phyloP scores from a whole-genome alignment of 148 eudicot genomes.

The Pharnaceum exiguum region DNA sequence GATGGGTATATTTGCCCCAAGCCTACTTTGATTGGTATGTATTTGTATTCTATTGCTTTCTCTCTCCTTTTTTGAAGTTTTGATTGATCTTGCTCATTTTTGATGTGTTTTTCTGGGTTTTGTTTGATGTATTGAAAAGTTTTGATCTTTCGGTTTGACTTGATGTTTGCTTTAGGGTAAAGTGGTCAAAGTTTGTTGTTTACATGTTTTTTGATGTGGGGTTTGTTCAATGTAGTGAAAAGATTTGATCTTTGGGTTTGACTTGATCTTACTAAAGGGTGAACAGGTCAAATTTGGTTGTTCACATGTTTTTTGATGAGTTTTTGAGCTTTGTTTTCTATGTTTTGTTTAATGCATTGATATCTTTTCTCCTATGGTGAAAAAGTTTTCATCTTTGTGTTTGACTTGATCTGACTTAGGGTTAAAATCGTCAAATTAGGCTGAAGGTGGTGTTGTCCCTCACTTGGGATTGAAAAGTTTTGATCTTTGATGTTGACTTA shows the following conservation, averaged over 20 bases:
- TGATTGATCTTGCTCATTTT: background rate
- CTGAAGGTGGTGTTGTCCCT: background rate
- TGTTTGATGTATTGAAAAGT: no score
- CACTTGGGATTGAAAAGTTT: background rate
- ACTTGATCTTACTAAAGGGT: no score
- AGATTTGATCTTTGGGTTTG: background rate
- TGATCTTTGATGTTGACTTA: background rate
- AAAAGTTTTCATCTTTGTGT: background rate
- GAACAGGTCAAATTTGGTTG: no score
- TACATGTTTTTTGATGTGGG: no score
- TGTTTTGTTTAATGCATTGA: no score
- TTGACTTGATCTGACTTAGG: background rate
- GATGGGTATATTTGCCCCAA: conserved; percentile 24
- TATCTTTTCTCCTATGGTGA: background rate
- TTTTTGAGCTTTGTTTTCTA: background rate
- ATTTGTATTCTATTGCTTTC: background rate
- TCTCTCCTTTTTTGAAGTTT: background rate
- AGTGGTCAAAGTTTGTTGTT: no score
- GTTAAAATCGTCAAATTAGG: background rate
- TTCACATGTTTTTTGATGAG: no score
- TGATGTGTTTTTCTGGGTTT: background rate
- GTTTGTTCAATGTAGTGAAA: no score
- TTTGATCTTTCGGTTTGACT: no score
- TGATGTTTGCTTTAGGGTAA: background rate
- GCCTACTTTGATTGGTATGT: conserved; percentile 11